Evolutionary conservation across 2,329 filamentous ascomycete species (phyloP).

Genomic region (Ophiostoma piceae): DNA sequence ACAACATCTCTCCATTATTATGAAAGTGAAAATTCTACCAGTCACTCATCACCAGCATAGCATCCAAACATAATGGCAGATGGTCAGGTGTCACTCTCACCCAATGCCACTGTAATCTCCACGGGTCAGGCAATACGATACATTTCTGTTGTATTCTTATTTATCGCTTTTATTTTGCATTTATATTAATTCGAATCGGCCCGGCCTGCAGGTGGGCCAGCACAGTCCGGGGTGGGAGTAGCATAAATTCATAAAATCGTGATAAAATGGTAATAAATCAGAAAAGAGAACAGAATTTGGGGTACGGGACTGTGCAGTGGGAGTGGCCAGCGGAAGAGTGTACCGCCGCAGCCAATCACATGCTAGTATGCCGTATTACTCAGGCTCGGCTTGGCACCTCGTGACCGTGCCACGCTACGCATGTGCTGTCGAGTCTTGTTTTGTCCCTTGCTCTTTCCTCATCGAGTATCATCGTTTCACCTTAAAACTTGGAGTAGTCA

Average conservation of each 20-base stretch:
- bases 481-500: neutral
- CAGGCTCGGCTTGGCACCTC: slow-evolving; percentile 11
- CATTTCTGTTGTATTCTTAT: neutral
- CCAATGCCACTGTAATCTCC: slow-evolving; percentile 1
- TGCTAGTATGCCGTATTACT: neutral
- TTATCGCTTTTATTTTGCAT: neutral
- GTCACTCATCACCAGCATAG: neutral
- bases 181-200: slow-evolving; percentile 7
- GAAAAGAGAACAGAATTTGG: neutral
- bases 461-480: neutral
- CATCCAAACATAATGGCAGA: neutral
- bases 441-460: neutral
- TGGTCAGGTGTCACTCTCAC: slow-evolving; percentile 3
- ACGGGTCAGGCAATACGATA: neutral
- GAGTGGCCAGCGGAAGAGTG: neutral
- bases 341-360: neutral
- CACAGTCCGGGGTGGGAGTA: slow-evolving; percentile 11
- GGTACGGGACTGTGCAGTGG: neutral
- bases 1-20: neutral
- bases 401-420: slow-evolving; percentile 1
- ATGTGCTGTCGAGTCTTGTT: neutral
- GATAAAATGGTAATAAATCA: too few species aligned
- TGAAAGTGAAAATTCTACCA: neutral
- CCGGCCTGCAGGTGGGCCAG: slow-evolving; percentile 8
- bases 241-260: neutral